phyloP scores from a whole-genome alignment of 768 basidiomycete species.

The Agaricus sinodeliciosus region DNA sequence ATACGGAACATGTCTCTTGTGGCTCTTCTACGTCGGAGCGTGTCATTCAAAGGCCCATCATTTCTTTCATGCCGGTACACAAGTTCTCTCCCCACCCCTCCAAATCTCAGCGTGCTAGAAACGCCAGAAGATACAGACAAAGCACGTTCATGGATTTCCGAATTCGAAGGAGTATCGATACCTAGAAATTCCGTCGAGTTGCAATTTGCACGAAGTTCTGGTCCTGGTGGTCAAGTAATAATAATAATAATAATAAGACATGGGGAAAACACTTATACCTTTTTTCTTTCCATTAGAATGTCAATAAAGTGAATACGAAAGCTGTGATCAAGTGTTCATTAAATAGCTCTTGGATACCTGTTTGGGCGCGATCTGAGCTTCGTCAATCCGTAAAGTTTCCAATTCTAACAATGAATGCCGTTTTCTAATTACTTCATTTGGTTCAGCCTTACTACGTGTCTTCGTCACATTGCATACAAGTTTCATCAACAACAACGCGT shows the following conservation, averaged over 20 bases:
- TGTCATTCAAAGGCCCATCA: neutral
- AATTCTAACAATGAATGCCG: neutral
- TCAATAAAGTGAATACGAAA: slow-evolving; percentile 88
- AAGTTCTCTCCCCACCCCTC: neutral
- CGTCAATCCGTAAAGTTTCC: slow-evolving; percentile 36
- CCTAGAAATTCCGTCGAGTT: slow-evolving; percentile 52
- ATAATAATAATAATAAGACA: slow-evolving; percentile 8
- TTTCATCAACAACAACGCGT: slow-evolving; percentile 66
- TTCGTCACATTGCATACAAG: slow-evolving; percentile 61
- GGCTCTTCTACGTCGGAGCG: neutral
- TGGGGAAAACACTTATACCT: neutral
- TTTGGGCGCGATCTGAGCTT: slow-evolving; percentile 50
- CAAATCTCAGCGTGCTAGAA: neutral
- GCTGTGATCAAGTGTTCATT: slow-evolving; percentile 57
- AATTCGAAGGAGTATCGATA: slow-evolving; percentile 39
- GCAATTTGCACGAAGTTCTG: slow-evolving; percentile 72
- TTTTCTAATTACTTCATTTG: neutral
- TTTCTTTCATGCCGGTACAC: neutral
- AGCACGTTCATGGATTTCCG: slow-evolving; percentile 49
- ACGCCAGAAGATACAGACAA: slow-evolving; percentile 33
- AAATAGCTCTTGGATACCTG: slow-evolving; percentile 59
- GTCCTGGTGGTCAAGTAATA: slow-evolving; percentile 78
- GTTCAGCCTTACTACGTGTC: slow-evolving; percentile 58
- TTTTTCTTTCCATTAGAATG: slow-evolving; percentile 45
- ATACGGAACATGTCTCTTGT: neutral